A percentile compares a stretch with the other conserved stretches of the same genome.
Evolutionary conservation across 805 yeast species (phyloP).

Genomic region (Kuraishia hungarica): DNA sequence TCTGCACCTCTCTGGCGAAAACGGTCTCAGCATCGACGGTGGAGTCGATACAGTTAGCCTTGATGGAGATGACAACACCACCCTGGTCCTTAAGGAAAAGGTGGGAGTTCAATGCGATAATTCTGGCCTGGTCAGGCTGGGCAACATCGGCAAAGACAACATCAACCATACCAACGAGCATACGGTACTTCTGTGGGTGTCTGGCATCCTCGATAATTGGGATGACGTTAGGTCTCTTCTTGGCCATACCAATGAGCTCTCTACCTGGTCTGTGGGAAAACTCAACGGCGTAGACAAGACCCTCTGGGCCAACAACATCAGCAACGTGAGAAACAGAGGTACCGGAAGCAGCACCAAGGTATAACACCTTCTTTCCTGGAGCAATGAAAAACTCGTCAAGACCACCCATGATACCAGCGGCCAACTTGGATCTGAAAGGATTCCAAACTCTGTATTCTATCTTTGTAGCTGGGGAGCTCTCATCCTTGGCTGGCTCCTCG

Average conservation of each 20-base stretch:
- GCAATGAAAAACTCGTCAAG: conserved; percentile 93
- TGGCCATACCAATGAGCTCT: conserved; percentile 98
- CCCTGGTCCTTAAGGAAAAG: conserved; percentile 97
- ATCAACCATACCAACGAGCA: conserved; percentile 98
- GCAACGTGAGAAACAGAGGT: conserved; percentile 98
- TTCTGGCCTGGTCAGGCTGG: conserved; percentile 99
- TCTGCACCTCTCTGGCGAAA: conserved; percentile 98
- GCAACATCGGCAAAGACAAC: conserved; percentile 99
- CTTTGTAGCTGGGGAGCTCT: conserved; percentile 85
- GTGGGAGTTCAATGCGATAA: conserved; percentile 96
- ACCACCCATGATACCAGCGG: conserved; percentile 99
- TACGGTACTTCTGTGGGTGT: conserved; percentile 99
- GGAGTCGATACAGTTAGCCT: conserved; percentile 99
- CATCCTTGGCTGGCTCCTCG: conserved; percentile 88
- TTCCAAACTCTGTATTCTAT: conserved; percentile 99
- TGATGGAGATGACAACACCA: conserved; percentile 96
- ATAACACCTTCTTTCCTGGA: conserved; percentile 96
- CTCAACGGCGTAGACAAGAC: conserved; percentile 97
- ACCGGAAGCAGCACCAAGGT: conserved; percentile 99
- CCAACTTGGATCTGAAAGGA: conserved; percentile 98
- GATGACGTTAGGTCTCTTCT: conserved; percentile 98
- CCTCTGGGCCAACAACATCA: conserved; percentile 98
- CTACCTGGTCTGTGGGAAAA: conserved; percentile 99
- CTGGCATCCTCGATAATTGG: conserved; percentile 99
- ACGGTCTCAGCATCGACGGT: conserved; percentile 99